Evolutionary conservation across 2,329 filamentous ascomycete species (phyloP).

Genomic region (Passalora sequoiae): DNA sequence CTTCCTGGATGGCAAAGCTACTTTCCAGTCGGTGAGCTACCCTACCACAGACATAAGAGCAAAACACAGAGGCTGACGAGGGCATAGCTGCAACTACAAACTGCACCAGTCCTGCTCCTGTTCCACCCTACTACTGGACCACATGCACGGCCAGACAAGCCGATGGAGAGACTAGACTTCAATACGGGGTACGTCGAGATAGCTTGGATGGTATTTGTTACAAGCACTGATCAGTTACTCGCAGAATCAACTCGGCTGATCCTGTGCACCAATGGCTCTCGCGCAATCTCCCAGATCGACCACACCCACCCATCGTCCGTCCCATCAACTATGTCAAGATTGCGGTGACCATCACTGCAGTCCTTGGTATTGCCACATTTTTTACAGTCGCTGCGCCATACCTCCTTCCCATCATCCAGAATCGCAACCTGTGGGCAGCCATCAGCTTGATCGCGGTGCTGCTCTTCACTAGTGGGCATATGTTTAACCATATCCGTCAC

Average conservation of each 20-base stretch:
- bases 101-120: slow-evolving; percentile 80
- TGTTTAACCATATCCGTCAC: slow-evolving; percentile 98
- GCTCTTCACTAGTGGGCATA: slow-evolving; percentile 91
- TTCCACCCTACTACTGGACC: slow-evolving; percentile 82
- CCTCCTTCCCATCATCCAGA: slow-evolving; percentile 74
- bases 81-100: slow-evolving; percentile 81
- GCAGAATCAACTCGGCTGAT: slow-evolving; percentile 69
- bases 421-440: slow-evolving; percentile 89
- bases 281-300: slow-evolving; percentile 68
- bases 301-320: slow-evolving; percentile 71
- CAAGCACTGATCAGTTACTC: slow-evolving; percentile 3
- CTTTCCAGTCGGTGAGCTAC: slow-evolving; percentile 73
- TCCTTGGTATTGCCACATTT: slow-evolving; percentile 65
- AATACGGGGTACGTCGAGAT: slow-evolving; percentile 59
- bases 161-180: slow-evolving; percentile 81
- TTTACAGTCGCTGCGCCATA: slow-evolving; percentile 70
- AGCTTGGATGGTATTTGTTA: background rate
- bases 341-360: slow-evolving; percentile 60
- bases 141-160: slow-evolving; percentile 62
- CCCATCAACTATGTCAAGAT: slow-evolving; percentile 84
- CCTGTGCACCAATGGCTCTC: slow-evolving; percentile 72
- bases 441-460: slow-evolving; percentile 83
- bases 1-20: slow-evolving; percentile 75
- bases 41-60: background rate
- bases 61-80: slow-evolving; percentile 21